These are phyloP conservation scores for Pseudogymnoascus sp. DNA, from an alignment of 2,329 filamentous ascomycete genomes.

Conservation along the genomic window DNA sequence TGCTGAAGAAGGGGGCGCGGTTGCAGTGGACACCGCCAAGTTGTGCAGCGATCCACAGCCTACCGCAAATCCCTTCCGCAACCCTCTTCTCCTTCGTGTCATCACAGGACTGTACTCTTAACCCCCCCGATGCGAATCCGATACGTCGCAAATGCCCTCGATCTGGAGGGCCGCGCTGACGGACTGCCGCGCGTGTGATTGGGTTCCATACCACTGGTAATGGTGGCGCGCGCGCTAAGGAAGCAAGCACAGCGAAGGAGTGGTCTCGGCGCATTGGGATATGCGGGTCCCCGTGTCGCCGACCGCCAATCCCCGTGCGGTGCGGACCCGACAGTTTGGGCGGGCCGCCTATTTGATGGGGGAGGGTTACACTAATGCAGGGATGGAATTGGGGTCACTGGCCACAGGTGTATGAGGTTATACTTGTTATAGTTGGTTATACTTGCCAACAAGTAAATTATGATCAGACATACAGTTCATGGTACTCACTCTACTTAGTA, in stretches of 20 bases:
- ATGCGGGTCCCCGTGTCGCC: not conserved
- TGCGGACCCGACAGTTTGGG: not conserved
- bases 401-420: not conserved
- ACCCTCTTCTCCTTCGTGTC: not conserved
- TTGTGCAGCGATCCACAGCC: conserved; percentile 4
- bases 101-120: not conserved
- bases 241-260: not conserved
- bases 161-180: not conserved
- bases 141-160: not conserved
- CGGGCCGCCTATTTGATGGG: not conserved
- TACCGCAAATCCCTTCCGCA: not conserved
- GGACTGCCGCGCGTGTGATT: not conserved
- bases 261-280: conserved; percentile 1
- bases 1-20: not conserved
- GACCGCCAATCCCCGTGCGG: conserved; percentile 6
- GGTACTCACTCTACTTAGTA: not conserved
- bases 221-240: not conserved
- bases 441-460: not conserved
- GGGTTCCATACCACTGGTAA: not conserved
- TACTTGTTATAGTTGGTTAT: not conserved
- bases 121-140: not conserved
- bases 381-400: not conserved
- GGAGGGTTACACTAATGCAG: not conserved
- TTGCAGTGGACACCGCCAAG: not conserved
- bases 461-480: not conserved